Base-by-base conservation (phyloP, 2,329 filamentous ascomycete genomes). In the Pseudocercospora macadamiae region DNA sequence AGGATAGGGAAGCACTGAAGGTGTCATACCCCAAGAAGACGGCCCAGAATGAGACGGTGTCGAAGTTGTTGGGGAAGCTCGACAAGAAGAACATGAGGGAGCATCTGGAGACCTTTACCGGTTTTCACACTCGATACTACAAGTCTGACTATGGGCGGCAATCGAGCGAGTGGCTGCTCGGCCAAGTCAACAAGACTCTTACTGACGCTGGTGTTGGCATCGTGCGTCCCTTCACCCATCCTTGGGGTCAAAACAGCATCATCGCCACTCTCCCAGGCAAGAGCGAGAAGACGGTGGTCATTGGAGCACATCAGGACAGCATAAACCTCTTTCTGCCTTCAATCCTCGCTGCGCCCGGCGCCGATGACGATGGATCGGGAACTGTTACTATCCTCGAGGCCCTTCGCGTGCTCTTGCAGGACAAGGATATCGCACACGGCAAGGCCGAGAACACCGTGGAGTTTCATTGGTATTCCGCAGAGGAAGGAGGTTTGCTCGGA, bases 401-500 rank as follows among this genome's bases (percentile, higher is more conserved):
- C 2, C 84, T 99, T 71, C 86, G 91, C 32, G 88, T 90, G 42
- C 82, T 97, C 6, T 82, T 97, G 56, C 51, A 66, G 32, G 83
- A 84, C 66, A 88, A 88, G n/a, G 83, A 87, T 52, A 83, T 96
- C 60, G 76, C 87, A 34, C 55, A 67, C 5, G 91, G 91, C 63
- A 85, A 90, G 64, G 88, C 87, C 3, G 76, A 85, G 59, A 97
- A 97, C 77, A 96, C 91, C 0, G 81, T 99, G 66, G 93, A 97
- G 78, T 97, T 97, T 75, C 93, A 97, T 77, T 96, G 91, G 91
- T 96, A 96, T 79, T 90, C 88, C 44, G 92, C 91, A 9, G 92
- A 96, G 74, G 92, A 96, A 75, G 91, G 89, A 51, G 92, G 93
- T 30, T 81, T 96, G 45, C 83, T 96, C 3, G 92, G 92, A 59